Base-by-base conservation (phyloP, 2,329 filamentous ascomycete species). In the Aspergillus clavatus region DNA sequence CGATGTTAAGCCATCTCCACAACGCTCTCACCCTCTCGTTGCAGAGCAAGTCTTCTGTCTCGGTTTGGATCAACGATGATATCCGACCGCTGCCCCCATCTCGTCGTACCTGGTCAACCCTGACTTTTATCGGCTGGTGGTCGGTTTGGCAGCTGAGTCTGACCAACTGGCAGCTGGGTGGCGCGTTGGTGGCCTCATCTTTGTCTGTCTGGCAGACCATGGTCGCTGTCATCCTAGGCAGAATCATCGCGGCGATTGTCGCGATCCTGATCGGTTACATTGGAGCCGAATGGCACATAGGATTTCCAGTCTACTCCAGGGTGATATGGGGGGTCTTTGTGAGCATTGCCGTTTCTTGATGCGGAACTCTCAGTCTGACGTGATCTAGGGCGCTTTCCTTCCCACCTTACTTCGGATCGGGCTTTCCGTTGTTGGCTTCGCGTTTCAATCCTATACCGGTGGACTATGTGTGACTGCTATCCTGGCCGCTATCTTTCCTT, bases 271-370 rank as follows among this genome's bases (percentile, higher is more conserved):
- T 65, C 29, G 69, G 68, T 36, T 61, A 57, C 21, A 63, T 67
- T 12, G 69, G 68, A 14, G 69, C 69, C 5, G 56, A 63, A 40
- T 72, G 67, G 53, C 70, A 73, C 47, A 69, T 74, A 24, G 69
- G 69, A 6, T 75, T 72, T 31, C 66, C 72, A 0, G 68, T 75
- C 11, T 58, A 66, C 5, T 61, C 62, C 8, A 60, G 72, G 5
- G 61, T 63, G 18, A 59, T 69, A 22, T 74, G 68, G 65, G 72
- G 72, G 12, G 61, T 71, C 48, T 67, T 27, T 27, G 24, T 27
- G 24, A 27, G 24, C 7, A 27, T 27, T 27, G 24, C 24, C 24
- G 24, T 27, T 27, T 27, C 24, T 27, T 27, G 11, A 27, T 27
- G 24, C 11, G 24, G 24, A 27, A 27, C 24, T 27, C 24, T 27